A percentile compares a stretch with the other conserved stretches of the same genome.
Conservation (phyloP, 2,329 filamentous ascomycete genomes). For the Trichothecium roseum region DNA sequence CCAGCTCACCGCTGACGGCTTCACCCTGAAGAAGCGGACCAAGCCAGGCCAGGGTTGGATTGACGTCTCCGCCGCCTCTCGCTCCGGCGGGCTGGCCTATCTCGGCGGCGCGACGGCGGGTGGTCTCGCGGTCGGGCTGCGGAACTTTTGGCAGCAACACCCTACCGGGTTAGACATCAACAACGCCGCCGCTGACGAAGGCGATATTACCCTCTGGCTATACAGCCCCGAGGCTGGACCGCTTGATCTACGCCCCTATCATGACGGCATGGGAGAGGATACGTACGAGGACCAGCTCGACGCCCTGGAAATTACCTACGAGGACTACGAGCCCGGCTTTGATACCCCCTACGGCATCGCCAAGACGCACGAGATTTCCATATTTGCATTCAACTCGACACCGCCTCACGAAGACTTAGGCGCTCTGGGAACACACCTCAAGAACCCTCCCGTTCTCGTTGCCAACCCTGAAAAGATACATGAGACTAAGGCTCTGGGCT, state of each 20-base stretch:
- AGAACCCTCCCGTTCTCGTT: slow-evolving; percentile 39
- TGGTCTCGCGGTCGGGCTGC: slow-evolving; percentile 46
- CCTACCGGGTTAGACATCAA: slow-evolving; percentile 46
- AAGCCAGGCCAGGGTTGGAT: slow-evolving; percentile 46
- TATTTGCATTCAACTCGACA: slow-evolving; percentile 39
- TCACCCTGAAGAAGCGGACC: slow-evolving; percentile 48
- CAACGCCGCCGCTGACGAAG: slow-evolving; percentile 30
- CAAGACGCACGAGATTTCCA: slow-evolving; percentile 43
- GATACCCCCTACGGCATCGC: slow-evolving; percentile 46
- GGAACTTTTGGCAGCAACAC: slow-evolving; percentile 53
- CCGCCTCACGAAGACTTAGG: slow-evolving; percentile 36
- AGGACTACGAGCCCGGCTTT: slow-evolving; percentile 47
- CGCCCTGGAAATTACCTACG: slow-evolving; percentile 51
- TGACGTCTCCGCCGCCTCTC: slow-evolving; percentile 42
- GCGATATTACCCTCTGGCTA: slow-evolving; percentile 46
- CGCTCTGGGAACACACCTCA: slow-evolving; percentile 29
- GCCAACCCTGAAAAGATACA: slow-evolving; percentile 36
- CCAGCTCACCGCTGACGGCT: slow-evolving; percentile 49
- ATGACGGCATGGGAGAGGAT: slow-evolving; percentile 44
- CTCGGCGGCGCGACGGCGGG: slow-evolving; percentile 44
- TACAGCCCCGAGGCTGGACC: slow-evolving; percentile 46
- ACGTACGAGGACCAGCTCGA: slow-evolving; percentile 48
- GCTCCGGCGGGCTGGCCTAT: slow-evolving; percentile 45
- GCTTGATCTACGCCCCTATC: slow-evolving; percentile 45
- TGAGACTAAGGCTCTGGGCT: slow-evolving; percentile 36